Evolutionary conservation across 352 stramenopile species (phyloP), one percentile per base, ranked within the genome.

Genomic region (Pythium dissimile): DNA sequence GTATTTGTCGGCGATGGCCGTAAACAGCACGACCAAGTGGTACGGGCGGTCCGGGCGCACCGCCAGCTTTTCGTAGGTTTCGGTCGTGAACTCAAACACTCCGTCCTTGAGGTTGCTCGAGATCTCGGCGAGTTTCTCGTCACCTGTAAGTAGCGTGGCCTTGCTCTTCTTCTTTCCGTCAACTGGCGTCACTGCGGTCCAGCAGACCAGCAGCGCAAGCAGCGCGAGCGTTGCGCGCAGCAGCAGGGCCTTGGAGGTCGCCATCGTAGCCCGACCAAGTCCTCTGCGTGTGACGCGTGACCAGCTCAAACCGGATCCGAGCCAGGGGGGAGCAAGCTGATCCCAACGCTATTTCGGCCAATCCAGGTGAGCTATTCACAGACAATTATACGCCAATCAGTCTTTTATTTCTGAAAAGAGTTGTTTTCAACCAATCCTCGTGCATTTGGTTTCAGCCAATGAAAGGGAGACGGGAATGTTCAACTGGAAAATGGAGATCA

Each of bases 1-100:
- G 63, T 83, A 90, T 59, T 92, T 90, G 49, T 84, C 75, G 13
- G 69, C 72, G 8, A 74, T 70, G n/a, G 80, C 79, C 39, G 84
- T 94, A 67, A 89, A 88, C 34, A 94, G 62, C 39, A 92, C 56
- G 51, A 94, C 67, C 23, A 92, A 41, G 53, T 94, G 84, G 67
- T 92, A 94, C 43, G 84, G 84, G 27, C 84, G 82, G 44, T 92
- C 81, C 0, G 84, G 75, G 1, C 79, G 79, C 48, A 77, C 41
- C 15, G 75, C 81, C 27, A 82, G 78, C 53, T 79, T 69, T 11
- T 72, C 61, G 62, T 86, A 94, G 18, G 71, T 64, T 2, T 89
- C 76, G 49, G 32, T 61, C 13, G 65, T 77, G 45, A 94, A 82
- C 38, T 72, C 50, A 32, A 94, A 52, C 37, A 92, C 67, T 45